Evolutionary conservation across 306 rosid genomes (phyloP), one percentile per base, ranked within the genome.

Genomic region (Myrica gale): DNA sequence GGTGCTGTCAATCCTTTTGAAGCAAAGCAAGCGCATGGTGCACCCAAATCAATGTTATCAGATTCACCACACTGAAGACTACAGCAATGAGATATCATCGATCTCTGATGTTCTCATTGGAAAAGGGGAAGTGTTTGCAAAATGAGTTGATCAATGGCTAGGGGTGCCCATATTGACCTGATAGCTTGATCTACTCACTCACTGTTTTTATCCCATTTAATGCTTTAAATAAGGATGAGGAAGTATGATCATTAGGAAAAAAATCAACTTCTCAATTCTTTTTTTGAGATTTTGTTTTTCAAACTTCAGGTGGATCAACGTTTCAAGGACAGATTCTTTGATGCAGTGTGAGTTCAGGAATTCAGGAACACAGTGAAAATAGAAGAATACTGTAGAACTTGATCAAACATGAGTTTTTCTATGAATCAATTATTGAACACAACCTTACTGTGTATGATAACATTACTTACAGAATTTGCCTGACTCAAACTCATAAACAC

Each of bases 1-100:
- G 62, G 90, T 88, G 56, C 42, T 88, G 74, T 79, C 83, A 32
- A 62, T 77, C 32, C 92, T 92, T 73, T 39, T 56, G 82, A 90
- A 90, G 84, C 82, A 87, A 75, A 73, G 84, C 74, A 54, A 55
- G 39, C 75, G 63, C 53, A 68, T 43, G 67, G 61, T 76, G 76
- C 21, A 13, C 45, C 58, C n/a, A 15, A 57, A 19, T 42, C 48
- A 48, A 41, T 57, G 65, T 13, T 41, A 5, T 3, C 11, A 7
- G 12, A 8, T 11, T 47, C 66, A 19, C 52, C 62, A 1, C 32
- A 53, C 13, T 3, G 26, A 19, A 67, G 62, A 55, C 45, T 9
- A 4, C 45, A 46, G 21, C 37, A 54, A 26, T 77, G 66, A 42
- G 4, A 17, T 39, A 7, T 23, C 42, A 42, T 23, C 16, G 46